These are phyloP conservation scores for Penicillium desertorum DNA, from an alignment of 495 filamentous ascomycete species.

Conservation along the genomic window DNA sequence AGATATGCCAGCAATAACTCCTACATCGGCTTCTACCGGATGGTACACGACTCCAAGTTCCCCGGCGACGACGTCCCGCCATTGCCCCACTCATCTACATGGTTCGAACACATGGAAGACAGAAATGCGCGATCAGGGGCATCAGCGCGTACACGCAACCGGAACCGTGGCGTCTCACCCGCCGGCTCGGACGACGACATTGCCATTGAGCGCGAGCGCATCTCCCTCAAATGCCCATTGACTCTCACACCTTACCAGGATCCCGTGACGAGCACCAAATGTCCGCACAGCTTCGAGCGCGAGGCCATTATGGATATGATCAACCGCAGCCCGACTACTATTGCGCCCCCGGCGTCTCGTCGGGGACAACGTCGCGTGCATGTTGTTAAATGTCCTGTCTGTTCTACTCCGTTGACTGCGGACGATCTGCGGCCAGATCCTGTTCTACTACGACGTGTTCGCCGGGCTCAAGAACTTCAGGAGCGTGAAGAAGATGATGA, in stretches of 20 bases:
- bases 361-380: constrained; percentile 24
- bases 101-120: constrained; percentile 62
- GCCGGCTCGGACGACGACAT: constrained; percentile 72
- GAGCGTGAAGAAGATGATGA: constrained; percentile 42
- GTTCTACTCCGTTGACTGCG: constrained; percentile 39
- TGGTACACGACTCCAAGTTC: constrained; percentile 74
- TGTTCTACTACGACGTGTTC: constrained; percentile 44
- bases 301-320: constrained; percentile 68
- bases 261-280: constrained; percentile 72
- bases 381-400: constrained; percentile 51
- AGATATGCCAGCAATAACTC: constrained; percentile 74
- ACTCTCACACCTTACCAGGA: constrained; percentile 71
- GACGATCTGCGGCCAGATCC: constrained; percentile 45
- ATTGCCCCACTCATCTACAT: constrained; percentile 66
- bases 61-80: constrained; percentile 60
- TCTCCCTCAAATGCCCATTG: constrained; percentile 78
- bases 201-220: constrained; percentile 64
- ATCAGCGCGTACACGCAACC: constrained; percentile 21
- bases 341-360: constrained; percentile 23
- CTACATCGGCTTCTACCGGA: constrained; percentile 74
- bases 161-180: constrained; percentile 32
- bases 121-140: constrained; percentile 20
- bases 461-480: constrained; percentile 35
- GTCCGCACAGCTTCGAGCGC: constrained; percentile 81
- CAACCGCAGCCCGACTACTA: constrained; percentile 26